Evolutionary conservation across 441 rosid species (phyloP).

Genomic region (Populus trichocarpa): DNA sequence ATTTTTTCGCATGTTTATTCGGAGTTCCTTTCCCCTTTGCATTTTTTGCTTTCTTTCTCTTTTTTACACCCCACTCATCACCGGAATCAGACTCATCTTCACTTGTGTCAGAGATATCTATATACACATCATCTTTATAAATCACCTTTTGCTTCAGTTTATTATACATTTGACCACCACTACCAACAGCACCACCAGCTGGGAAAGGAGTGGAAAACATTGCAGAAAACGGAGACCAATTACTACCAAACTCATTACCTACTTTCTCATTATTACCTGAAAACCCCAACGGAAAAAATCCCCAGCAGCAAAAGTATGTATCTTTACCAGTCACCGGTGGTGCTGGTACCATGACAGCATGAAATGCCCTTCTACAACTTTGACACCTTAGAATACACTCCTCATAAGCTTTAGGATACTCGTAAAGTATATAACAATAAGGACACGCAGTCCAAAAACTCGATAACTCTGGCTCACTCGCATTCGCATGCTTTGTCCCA

Average conservation of each 20-base stretch:
- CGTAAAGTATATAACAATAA: conserved; percentile 65
- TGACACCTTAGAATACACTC: conserved; percentile 74
- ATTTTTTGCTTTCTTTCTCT: conserved; percentile 41
- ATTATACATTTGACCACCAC: conserved; percentile 3
- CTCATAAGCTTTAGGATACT: conserved; percentile 65
- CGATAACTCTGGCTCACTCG: conserved; percentile 24
- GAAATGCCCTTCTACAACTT: conserved; percentile 69
- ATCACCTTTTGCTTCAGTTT: conserved; percentile 29
- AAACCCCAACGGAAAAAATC: conserved; percentile 61
- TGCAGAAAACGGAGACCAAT: conserved; percentile 77
- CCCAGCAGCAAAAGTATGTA: conserved; percentile 68
- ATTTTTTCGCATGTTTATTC: conserved; percentile 39
- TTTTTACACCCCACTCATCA: conserved; percentile 43
- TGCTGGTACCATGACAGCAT: conserved; percentile 52
- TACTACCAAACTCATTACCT: conserved; percentile 20
- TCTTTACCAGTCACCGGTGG: conserved; percentile 60
- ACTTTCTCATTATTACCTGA: conserved; percentile 29
- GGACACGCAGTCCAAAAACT: conserved; percentile 95
- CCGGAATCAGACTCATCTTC: conserved; percentile 42
- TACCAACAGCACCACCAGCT: conserved; percentile 7
- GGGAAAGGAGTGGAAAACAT: conserved; percentile 52
- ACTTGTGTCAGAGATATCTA: conserved; percentile 57
- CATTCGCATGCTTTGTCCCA: not conserved
- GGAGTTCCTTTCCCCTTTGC: conserved; percentile 41
- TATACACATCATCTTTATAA: conserved; percentile 60